Evolutionary conservation across 106 monocot genomes (phyloP).

Genomic region (Acorus gramineus): DNA sequence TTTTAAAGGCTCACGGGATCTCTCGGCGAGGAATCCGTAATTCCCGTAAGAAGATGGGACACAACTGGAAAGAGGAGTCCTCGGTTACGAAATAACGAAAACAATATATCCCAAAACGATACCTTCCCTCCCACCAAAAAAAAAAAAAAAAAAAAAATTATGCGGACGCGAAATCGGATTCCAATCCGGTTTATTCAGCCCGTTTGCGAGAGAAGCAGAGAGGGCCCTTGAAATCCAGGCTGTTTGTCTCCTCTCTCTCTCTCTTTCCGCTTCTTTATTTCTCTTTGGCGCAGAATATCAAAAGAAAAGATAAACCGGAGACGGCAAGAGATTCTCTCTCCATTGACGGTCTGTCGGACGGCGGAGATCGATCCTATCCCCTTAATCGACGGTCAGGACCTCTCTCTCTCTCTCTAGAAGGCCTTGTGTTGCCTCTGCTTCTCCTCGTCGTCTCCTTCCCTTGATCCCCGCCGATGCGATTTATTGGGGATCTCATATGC

Average conservation of each 20-base stretch:
- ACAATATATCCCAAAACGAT: no score
- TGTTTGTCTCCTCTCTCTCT: constrained; percentile 17
- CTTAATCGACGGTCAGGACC: not conserved
- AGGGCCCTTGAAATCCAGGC: constrained; percentile 44
- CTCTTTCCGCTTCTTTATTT: constrained; percentile 6
- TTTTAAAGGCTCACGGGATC: no score
- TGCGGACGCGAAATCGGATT: constrained; percentile 51
- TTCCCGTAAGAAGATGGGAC: no score
- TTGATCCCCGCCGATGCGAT: not conserved
- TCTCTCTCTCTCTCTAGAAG: not conserved
- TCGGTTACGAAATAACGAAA: no score
- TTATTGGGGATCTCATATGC: constrained; percentile 41
- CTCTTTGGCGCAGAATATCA: not conserved
- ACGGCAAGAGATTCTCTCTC: not conserved
- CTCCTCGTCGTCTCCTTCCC: not conserved
- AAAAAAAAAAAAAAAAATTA: not conserved
- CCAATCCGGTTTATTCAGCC: constrained; percentile 31
- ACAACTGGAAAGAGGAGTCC: no score
- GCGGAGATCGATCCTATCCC: not conserved
- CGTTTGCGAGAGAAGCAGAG: not conserved
- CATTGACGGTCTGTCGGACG: constrained; percentile 1
- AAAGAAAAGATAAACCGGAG: not conserved
- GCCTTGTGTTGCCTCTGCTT: not conserved
- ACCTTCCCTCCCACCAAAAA: no score
- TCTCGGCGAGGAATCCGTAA: no score